These are phyloP conservation scores for Lactifluus pinguis DNA, from an alignment of 768 basidiomycete species.

Conservation along the genomic window DNA sequence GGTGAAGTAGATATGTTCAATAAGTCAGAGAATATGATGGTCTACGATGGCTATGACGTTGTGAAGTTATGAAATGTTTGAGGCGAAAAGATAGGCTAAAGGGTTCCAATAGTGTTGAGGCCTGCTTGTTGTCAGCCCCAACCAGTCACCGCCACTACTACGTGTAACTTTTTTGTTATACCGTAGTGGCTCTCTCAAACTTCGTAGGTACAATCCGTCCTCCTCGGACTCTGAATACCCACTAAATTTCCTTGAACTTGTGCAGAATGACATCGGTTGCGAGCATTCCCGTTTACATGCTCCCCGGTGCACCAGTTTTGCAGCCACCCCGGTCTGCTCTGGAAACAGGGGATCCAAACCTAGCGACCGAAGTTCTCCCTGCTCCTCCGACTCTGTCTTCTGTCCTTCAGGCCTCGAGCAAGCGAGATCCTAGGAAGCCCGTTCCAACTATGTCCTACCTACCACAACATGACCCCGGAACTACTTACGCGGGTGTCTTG, in stretches of 20 bases:
- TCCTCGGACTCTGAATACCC: not conserved
- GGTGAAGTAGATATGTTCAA: not conserved
- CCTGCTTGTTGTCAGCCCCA: constrained; percentile 14
- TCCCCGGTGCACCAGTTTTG: constrained; percentile 60
- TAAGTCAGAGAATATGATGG: not conserved
- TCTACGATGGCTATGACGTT: not conserved
- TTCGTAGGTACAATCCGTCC: not conserved
- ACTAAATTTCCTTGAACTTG: constrained; percentile 2
- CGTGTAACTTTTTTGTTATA: constrained; percentile 12
- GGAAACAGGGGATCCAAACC: constrained; percentile 44
- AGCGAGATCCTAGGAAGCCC: constrained; percentile 77
- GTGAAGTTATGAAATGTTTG: not conserved
- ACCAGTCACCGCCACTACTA: constrained; percentile 13
- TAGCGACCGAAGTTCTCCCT: constrained; percentile 86
- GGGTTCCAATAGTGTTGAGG: constrained; percentile 4
- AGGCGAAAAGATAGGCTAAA: constrained; percentile 1
- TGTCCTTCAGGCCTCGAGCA: constrained; percentile 54
- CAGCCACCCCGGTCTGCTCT: constrained; percentile 79
- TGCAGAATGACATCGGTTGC: constrained; percentile 61
- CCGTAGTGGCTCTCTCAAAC: constrained; percentile 9
- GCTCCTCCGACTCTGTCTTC: constrained; percentile 72
- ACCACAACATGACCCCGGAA: constrained; percentile 77
- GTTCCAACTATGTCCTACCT: constrained; percentile 65
- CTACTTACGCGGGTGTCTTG: constrained; percentile 75
- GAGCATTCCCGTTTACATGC: constrained; percentile 60